Base-by-base conservation (phyloP, 2,329 filamentous ascomycete genomes). In the Trichoderma brevicompactum region DNA sequence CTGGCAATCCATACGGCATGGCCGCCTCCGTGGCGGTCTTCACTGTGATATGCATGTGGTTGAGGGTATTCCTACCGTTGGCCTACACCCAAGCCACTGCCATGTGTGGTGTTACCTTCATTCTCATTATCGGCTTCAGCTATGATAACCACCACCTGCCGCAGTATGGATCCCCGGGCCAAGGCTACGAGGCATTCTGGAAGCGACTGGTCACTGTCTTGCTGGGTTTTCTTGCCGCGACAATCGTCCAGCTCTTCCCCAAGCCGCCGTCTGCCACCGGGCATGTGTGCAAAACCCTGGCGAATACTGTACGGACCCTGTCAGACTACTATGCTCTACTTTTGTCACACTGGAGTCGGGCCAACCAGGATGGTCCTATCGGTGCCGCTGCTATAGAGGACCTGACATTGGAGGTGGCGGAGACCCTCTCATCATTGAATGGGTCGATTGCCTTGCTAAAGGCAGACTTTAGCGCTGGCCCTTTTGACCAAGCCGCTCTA, bases 251-350 rank as follows among this genome's bases (percentile, higher is more conserved):
- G 63, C 64, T 83, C 0, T 79, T 83, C 56, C 82, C 82, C 0
- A 74, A 73, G 0, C 81, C 82, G 0, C 81, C 81, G 0, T 83
- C 81, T 0, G 81, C 80, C 0, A 79, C 80, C 0, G 74, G 72
- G 0, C 80, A 83, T 63, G 74, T 82, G 44, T 76, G 77, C 68
- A 80, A 80, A 44, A 77, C 79, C 0, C 76, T 84, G 0, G 80
- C 82, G 0, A 78, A 79, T 46, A 72, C 75, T 0, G 71, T 84
- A 2, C 76, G 79, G 9, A 75, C 76, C 0, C 66, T 84, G 1
- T 79, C 79, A 0, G 80, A 83, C 65, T 82, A 83, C 67, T 84
- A 84, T 63, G 81, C 82, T 0, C 74, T 84, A 0, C 68, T 83
- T 0, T 68, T 84, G 0, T 82, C 81, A 0, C 77, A 79, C 65